Evolutionary conservation across 2,329 filamentous ascomycete species (phyloP), one percentile per base, ranked within the genome.

Genomic region (Neonectria faginata): DNA sequence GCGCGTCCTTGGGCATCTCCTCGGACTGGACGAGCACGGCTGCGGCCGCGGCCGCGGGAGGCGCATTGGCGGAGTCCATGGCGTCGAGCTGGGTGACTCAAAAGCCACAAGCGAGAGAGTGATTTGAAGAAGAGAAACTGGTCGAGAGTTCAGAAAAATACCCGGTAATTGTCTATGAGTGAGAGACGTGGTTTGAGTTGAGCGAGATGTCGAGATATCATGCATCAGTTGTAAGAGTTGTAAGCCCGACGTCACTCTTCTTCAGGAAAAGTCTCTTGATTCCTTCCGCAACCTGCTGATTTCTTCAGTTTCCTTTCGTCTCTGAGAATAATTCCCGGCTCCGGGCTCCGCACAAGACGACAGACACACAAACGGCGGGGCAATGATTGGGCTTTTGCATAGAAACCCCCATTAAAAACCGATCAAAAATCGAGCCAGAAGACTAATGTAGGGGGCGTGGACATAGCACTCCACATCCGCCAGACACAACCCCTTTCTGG

Each of bases 1-100:
- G 89, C n/a, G 92, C 88, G 51, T 86, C 91, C 59, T 89, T 86
- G 16, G 95, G 92, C 77, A 97, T 89, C 59, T 92, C 91, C 62
- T 92, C 90, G 1, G 95, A 97, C 54, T 91, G 86, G 71, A 95
- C 91, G 56, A 98, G 85, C 51, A 98, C 95, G 31, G 95, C 95
- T 77, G 92, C 89, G 52, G 90, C 92, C 61, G 89, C 91, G 67
- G 84, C 85, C 11, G 84, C 76, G 6, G 90, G 91, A n/a, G 86
- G 85, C 27, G 77, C 77, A 72, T 83, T 80, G 44, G 72, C 72
- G 41, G 73, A 68, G 65, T 75, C 70, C 79, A 81, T 81, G 57
- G 50, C 41, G 22, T 20, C 25, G 41, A 41, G 41, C 57, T 33
- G 44, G 45, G 18, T 58, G 54, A 51, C 33, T 45, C 44, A 33